Conservation (phyloP, 495 filamentous ascomycete genomes). For the Penicillium waksmanii region DNA sequence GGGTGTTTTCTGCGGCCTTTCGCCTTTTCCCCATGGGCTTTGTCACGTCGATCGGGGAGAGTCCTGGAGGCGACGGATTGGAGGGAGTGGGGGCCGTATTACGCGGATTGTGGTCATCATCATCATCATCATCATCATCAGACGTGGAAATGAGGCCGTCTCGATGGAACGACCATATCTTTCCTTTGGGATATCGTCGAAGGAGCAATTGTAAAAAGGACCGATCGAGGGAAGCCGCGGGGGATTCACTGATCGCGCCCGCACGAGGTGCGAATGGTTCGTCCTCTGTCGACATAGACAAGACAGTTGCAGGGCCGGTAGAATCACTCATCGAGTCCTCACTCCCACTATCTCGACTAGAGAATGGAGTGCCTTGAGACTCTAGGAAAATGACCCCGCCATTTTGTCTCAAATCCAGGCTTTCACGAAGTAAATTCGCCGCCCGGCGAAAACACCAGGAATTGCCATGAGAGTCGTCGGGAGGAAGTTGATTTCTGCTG, state of each 20-base stretch:
- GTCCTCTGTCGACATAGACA: constrained; percentile 43
- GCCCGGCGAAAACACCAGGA: constrained; percentile 57
- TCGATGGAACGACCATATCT: constrained; percentile 67
- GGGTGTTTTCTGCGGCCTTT: constrained; percentile 44
- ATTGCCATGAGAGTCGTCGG: constrained; percentile 46
- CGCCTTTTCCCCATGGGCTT: constrained; percentile 41
- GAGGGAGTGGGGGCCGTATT: constrained; percentile 15
- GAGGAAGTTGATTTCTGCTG: constrained; percentile 35
- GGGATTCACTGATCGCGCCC: constrained; percentile 33
- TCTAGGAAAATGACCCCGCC: constrained; percentile 62
- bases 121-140: constrained; percentile 46
- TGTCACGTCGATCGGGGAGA: constrained; percentile 33
- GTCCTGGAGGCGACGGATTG: constrained; percentile 15
- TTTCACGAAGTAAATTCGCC: constrained; percentile 60
- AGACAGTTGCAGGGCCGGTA: constrained; percentile 37
- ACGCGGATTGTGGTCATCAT: constrained; percentile 33
- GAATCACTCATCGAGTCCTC: constrained; percentile 34
- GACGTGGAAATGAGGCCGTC: constrained; percentile 48
- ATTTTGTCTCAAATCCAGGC: constrained; percentile 52
- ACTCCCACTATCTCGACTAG: constrained; percentile 38
- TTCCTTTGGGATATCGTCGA: constrained; percentile 62
- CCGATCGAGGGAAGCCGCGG: constrained; percentile 42
- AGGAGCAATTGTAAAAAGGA: constrained; percentile 55
- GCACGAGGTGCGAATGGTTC: constrained; percentile 44
- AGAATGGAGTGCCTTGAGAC: constrained; percentile 33